A percentile compares a stretch with the other conserved stretches of the same genome.
These are phyloP conservation scores for Ulota crispa DNA, from an alignment of 225 moss, liverwort and hornwort genomes.

Conservation along the genomic window DNA sequence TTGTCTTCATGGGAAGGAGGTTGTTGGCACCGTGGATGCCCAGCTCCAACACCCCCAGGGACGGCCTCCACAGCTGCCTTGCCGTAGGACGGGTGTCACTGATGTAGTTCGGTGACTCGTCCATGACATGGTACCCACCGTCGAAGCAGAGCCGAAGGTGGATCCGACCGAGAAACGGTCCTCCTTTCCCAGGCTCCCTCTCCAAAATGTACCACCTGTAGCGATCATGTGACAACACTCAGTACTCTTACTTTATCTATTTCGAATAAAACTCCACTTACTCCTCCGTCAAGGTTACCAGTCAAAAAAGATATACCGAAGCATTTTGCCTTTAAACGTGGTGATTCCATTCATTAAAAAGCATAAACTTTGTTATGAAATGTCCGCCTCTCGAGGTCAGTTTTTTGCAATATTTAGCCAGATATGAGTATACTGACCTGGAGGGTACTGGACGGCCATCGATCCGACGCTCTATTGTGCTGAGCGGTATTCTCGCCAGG, in stretches of 20 bases:
- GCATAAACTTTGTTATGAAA: too few relatives aligned
- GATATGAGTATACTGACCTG: not conserved
- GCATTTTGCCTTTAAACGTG: not conserved
- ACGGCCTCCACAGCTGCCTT: conserved; percentile 79
- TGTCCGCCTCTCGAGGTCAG: rapidly evolving
- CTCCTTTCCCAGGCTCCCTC: conserved; percentile 69
- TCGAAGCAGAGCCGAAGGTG: conserved; percentile 81
- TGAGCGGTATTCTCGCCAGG: conserved; percentile 62
- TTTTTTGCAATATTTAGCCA: rapidly evolving
- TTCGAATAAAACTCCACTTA: too few relatives aligned
- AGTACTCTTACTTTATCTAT: too few relatives aligned
- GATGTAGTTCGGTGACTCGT: conserved; percentile 75
- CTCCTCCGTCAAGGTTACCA: not conserved
- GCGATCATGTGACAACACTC: too few relatives aligned
- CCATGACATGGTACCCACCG: conserved; percentile 94
- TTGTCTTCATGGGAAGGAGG: conserved; percentile 80
- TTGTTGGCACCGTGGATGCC: conserved; percentile 87
- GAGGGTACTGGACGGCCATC: conserved; percentile 86
- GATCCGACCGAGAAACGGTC: conserved; percentile 75
- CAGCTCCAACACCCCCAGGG: conserved; percentile 78
- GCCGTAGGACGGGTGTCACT: conserved; percentile 84
- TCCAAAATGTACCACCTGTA: conserved; percentile 79
- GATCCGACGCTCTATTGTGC: conserved; percentile 65
- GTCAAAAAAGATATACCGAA: not conserved
- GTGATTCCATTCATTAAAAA: not conserved